phyloP scores from a whole-genome alignment of 805 yeast species.

The Candida maesae region DNA sequence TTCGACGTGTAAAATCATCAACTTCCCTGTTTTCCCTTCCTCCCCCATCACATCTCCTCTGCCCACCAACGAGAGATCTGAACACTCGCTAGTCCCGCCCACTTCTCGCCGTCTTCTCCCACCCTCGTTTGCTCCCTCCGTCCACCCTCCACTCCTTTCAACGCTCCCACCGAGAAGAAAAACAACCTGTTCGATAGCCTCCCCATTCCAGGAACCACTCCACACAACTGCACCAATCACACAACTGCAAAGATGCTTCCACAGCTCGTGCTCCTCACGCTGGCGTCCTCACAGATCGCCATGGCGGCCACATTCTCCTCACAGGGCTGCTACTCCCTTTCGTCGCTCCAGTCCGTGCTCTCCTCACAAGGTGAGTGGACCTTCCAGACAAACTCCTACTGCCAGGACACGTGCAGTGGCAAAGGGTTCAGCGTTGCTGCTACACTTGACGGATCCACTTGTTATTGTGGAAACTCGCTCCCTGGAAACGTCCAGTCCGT shows the following conservation, averaged over 20 bases:
- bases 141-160: not conserved
- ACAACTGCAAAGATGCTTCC: conserved; percentile 6
- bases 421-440: conserved; percentile 46
- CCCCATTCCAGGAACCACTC: too few relatives aligned
- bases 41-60: not conserved
- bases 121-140: too few relatives aligned
- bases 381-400: conserved; percentile 58
- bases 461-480: conserved; percentile 62
- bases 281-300: not conserved
- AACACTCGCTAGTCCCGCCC: too few relatives aligned
- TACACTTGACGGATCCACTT: conserved; percentile 46
- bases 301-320: conserved; percentile 5
- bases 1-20: too few relatives aligned
- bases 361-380: conserved; percentile 42
- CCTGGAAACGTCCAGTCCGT: conserved; percentile 31
- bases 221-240: not conserved
- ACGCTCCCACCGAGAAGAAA: too few relatives aligned
- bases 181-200: too few relatives aligned
- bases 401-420: conserved; percentile 48
- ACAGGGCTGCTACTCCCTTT: conserved; percentile 34
- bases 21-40: not conserved
- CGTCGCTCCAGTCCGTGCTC: conserved; percentile 25
- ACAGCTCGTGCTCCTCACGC: conserved; percentile 2
- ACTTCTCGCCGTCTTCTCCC: too few relatives aligned
- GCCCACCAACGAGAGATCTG: too few relatives aligned